phyloP scores from a whole-genome alignment of 2,329 filamentous ascomycete genomes.

The Balansia obtecta region DNA sequence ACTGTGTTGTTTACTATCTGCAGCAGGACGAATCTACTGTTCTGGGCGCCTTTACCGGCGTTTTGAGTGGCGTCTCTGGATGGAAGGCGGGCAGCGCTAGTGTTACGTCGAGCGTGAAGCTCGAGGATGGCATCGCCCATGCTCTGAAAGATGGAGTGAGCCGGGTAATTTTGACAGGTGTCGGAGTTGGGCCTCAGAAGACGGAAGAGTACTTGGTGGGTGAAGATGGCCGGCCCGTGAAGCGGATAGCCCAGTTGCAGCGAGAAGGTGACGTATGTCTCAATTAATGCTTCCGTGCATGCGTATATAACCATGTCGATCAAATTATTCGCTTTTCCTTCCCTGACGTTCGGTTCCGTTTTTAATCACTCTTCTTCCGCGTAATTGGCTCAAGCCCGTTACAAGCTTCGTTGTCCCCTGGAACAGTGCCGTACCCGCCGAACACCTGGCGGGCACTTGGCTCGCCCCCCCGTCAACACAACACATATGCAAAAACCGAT shows the following conservation, averaged over 20 bases:
- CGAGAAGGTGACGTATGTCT: not conserved
- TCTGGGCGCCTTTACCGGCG: slow-evolving; percentile 63
- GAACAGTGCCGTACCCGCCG: slow-evolving; percentile 1
- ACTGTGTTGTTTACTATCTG: slow-evolving; percentile 92
- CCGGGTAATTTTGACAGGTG: slow-evolving; percentile 79
- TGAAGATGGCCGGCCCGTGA: slow-evolving; percentile 44
- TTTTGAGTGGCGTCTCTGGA: slow-evolving; percentile 51
- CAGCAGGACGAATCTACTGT: slow-evolving; percentile 64
- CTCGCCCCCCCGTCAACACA: not conserved
- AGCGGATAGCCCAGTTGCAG: slow-evolving; percentile 13
- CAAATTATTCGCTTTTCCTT: not conserved
- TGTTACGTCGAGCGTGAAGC: slow-evolving; percentile 39
- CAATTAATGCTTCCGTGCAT: not conserved
- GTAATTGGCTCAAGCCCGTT: not conserved
- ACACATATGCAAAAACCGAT: too few relatives aligned
- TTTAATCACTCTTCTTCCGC: not conserved
- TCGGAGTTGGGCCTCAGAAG: slow-evolving; percentile 78
- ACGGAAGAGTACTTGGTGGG: slow-evolving; percentile 66
- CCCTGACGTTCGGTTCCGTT: not conserved
- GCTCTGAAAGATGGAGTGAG: slow-evolving; percentile 68
- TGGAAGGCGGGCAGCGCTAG: slow-evolving; percentile 53
- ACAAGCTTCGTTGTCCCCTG: not conserved
- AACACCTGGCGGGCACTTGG: slow-evolving; percentile 3
- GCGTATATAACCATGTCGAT: not conserved
- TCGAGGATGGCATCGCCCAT: slow-evolving; percentile 53